phyloP scores from a whole-genome alignment of 345 rosid species.

The Microthlaspi erraticum region DNA sequence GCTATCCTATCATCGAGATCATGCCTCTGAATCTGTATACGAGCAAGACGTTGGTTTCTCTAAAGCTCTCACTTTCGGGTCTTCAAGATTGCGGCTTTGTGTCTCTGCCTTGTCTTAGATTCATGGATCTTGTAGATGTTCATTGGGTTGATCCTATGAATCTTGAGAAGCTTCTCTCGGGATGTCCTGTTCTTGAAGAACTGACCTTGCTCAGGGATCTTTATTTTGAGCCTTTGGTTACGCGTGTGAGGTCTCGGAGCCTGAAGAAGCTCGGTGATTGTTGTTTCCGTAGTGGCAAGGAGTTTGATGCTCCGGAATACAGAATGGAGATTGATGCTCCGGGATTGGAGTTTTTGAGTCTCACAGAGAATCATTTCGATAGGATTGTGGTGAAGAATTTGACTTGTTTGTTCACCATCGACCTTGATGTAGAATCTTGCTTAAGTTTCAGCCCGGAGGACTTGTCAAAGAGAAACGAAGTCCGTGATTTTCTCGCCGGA shows the following conservation, averaged over 20 bases:
- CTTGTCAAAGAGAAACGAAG: background rate
- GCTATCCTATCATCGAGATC: background rate
- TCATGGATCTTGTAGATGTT: background rate
- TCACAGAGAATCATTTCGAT: background rate
- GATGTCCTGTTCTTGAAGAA: conserved; percentile 11
- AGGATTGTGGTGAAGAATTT: background rate
- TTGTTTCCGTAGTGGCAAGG: no score
- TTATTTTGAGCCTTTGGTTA: background rate
- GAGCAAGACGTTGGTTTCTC: conserved; percentile 12
- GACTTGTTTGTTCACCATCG: background rate
- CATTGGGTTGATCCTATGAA: background rate
- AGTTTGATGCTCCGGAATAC: no score
- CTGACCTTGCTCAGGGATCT: background rate
- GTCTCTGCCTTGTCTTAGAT: conserved; percentile 18
- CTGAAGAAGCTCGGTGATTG: conserved; percentile 15
- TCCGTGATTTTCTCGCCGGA: background rate
- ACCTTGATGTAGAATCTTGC: background rate
- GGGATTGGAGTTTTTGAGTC: background rate
- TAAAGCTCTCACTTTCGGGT: conserved; percentile 3
- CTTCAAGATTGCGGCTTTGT: background rate
- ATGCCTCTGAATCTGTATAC: conserved; percentile 18
- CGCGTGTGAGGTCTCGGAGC: background rate
- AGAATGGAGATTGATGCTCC: conserved; percentile 28
- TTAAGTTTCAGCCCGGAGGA: background rate
- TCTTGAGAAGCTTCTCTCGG: background rate